Evolutionary conservation across 2,329 filamentous ascomycete species (phyloP).

Genomic region (Lecanoromycetidae sp.): DNA sequence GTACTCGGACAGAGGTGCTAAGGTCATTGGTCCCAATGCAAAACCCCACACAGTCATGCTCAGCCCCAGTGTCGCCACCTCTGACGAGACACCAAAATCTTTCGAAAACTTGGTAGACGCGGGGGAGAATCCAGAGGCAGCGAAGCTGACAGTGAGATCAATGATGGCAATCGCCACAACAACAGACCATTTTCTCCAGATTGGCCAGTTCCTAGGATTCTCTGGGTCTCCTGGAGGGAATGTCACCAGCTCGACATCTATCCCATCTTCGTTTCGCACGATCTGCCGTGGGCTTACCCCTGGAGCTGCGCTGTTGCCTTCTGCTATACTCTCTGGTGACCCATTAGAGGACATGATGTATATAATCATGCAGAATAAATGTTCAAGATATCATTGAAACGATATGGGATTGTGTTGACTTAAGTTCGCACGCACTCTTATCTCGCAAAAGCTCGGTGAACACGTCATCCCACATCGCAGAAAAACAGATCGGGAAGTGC

Average conservation of each 20-base stretch:
- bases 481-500: no score
- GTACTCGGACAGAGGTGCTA: slow-evolving; percentile 30
- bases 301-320: slow-evolving; percentile 3
- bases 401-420: no score
- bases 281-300: slow-evolving; percentile 4
- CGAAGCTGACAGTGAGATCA: slow-evolving; percentile 31
- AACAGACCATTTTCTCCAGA: slow-evolving; percentile 27
- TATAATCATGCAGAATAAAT: not conserved
- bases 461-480: no score
- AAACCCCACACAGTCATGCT: slow-evolving; percentile 37
- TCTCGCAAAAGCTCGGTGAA: no score
- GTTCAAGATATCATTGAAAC: not conserved
- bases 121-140: slow-evolving; percentile 38
- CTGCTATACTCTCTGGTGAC: not conserved
- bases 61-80: slow-evolving; percentile 34
- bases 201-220: slow-evolving; percentile 26
- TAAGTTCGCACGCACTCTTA: no score
- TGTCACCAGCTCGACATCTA: slow-evolving; percentile 11
- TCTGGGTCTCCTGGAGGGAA: slow-evolving; percentile 14
- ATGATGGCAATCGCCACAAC: slow-evolving; percentile 24
- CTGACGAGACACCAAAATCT: slow-evolving; percentile 31
- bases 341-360: not conserved
- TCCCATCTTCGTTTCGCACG: slow-evolving; percentile 9
- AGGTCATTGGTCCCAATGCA: slow-evolving; percentile 28
- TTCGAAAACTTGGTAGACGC: slow-evolving; percentile 31